These are phyloP conservation scores for Cutaneotrichosporon daszewskae DNA, from an alignment of 1,284 basidiomycete species.

Conservation along the genomic window DNA sequence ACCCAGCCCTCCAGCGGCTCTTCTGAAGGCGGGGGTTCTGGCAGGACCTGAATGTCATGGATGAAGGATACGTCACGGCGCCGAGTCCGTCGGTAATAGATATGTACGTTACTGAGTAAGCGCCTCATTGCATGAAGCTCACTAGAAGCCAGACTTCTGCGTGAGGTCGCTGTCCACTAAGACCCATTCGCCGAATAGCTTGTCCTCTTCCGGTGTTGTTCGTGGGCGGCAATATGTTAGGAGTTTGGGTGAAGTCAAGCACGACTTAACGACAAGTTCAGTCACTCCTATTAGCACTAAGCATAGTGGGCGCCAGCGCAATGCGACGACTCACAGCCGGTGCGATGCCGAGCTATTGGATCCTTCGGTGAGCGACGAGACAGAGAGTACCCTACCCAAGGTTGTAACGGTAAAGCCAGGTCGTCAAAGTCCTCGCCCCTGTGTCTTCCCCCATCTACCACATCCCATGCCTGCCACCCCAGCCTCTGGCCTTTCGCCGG, in stretches of 20 bases:
- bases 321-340: constrained; percentile 55
- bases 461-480: constrained; percentile 90
- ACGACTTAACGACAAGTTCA: constrained; percentile 68
- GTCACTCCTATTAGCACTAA: constrained; percentile 51
- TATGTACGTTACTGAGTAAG: constrained; percentile 51
- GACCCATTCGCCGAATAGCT: constrained; percentile 80
- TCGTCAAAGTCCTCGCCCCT: constrained; percentile 18
- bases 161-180: constrained; percentile 69
- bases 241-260: constrained; percentile 58
- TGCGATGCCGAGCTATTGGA: constrained; percentile 71
- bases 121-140: background rate
- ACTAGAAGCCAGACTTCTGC: constrained; percentile 54
- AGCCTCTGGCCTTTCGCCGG: constrained; percentile 66
- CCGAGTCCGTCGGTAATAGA: constrained; percentile 78
- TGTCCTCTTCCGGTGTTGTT: constrained; percentile 65
- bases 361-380: constrained; percentile 31
- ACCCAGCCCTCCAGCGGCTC: constrained; percentile 32
- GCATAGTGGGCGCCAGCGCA: no score
- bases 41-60: constrained; percentile 31
- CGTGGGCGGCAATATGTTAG: constrained; percentile 62
- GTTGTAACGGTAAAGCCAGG: no score
- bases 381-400: no score
- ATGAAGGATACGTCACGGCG: constrained; percentile 50
- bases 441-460: constrained; percentile 46
- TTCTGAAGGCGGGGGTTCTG: constrained; percentile 28